Evolutionary conservation across 768 basidiomycete species (phyloP), one percentile per base, ranked within the genome.

Genomic region (Tephrocybe sp.): DNA sequence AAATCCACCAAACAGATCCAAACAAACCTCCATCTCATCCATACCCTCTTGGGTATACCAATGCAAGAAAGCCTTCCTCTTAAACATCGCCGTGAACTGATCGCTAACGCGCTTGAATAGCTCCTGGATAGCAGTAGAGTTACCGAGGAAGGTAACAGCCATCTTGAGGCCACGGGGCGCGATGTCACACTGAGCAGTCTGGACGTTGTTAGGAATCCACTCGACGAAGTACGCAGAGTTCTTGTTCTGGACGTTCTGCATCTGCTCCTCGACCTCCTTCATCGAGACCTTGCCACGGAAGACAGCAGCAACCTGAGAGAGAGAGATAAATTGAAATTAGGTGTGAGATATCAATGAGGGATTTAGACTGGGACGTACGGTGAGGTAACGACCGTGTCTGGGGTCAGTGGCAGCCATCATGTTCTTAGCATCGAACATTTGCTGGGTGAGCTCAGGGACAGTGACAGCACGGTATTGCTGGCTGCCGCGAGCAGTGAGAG

Each of bases 31-130:
- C 91, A 93, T 92, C 80, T 93, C 92, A 67, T 94, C 96, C 96
- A 99, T 98, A 69, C 97, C 97, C 78, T 98, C 97, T 69, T 96
- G 92, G 32, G 95, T 98, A 72, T 98, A 98, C 95, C 95, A 96
- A 70, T 96, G 90, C 85, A 93, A 81, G 83, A 94, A 94, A 20
- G 95, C 95, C 77, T 98, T 98, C 68, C 96, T 81, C 84, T 89
- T 92, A 82, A 94, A 96, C 97, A 98, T 99, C 72, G 92, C 92
- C 55, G 92, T 91, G 83, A 99, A 98, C 70, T 98, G 94, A 68
- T 96, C 93, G 59, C 86, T 89, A 67, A 98, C 93, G 77, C 96
- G 94, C 79, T 94, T 93, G 91, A 98, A 98, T 60, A 98, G 79
- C 70, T 96, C 93, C 72, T 97, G 95, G 68, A 98, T 96, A 52